Base-by-base conservation (phyloP, 768 basidiomycete species). In the Tephrocybe sp. region DNA sequence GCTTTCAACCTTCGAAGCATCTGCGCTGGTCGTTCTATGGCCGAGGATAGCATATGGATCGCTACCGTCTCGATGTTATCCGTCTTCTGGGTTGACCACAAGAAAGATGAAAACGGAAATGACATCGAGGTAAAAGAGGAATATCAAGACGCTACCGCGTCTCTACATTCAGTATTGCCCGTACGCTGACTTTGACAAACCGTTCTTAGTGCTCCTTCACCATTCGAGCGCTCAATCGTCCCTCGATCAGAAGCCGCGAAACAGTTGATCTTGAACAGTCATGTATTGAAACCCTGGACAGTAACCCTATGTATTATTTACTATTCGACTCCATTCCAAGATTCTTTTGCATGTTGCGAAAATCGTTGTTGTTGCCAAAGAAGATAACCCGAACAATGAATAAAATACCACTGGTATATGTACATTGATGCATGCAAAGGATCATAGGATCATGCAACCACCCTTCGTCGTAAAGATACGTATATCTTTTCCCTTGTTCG, bases 161-260 rank as follows among this genome's bases (percentile, higher is more conserved):
- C n/a, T 38, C 16, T n/a, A 34, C 3, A 6, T 19, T 38, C 18
- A 9, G 8, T 9, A 38, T 21, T 19, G n/a, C n/a, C n/a, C n/a
- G n/a, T n/a, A n/a, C n/a, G n/a, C n/a, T n/a, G n/a, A n/a, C n/a
- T n/a, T n/a, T n/a, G n/a, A n/a, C n/a, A n/a, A n/a, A n/a, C n/a
- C n/a, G n/a, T n/a, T 38, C 16, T 19, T 19, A 38, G 37, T 38
- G 37, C 37, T 12, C 60, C 61, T 15, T 47, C 56, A 16, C 56
- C 57, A 15, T 64, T 64, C 39, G 41, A 53, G 19, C 59, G 60
- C 37, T 57, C 58, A 19, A 63, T 63, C 40, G 53, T 46, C 1
- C 57, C 60, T 24, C 54, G 60, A 24, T 56, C 56, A 11, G 50
- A 55, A 19, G 30, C 18, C 3, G 48, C 56, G 2, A 48, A 33